Evolutionary conservation across 805 yeast species (phyloP).

Genomic region (Yamadazyma sp.): DNA sequence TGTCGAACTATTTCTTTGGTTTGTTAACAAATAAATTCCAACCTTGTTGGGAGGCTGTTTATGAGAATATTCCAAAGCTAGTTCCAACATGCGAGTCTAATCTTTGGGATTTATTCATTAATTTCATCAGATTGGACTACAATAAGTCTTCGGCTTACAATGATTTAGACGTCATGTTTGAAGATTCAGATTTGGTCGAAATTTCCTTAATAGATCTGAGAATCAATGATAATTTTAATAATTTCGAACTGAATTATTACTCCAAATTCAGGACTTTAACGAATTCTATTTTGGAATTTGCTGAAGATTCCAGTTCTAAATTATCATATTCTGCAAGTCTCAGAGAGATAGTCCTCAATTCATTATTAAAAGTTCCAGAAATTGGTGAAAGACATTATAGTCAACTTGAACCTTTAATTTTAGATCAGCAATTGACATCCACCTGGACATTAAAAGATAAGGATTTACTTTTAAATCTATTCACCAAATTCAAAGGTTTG

Average conservation of each 20-base stretch:
- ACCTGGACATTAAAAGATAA: conserved; percentile 52
- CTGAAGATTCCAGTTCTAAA: conserved; percentile 34
- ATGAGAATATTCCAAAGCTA: conserved; percentile 54
- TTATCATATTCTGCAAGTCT: conserved; percentile 41
- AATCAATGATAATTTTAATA: conserved; percentile 38
- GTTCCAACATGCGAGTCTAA: conserved; percentile 24
- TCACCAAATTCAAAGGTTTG: conserved; percentile 64
- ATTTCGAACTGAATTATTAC: conserved; percentile 19
- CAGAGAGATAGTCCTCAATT: conserved; percentile 56
- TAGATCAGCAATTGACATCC: conserved; percentile 25
- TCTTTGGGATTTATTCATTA: conserved; percentile 55
- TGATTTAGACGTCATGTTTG: conserved; percentile 2
- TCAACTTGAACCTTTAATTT: conserved; percentile 56
- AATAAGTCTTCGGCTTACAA: conserved; percentile 15
- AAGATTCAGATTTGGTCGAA: conserved; percentile 5
- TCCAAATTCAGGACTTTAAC: conserved; percentile 29
- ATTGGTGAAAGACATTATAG: conserved; percentile 65
- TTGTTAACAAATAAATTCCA: conserved; percentile 70
- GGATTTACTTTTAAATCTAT: conserved; percentile 55
- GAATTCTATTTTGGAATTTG: conserved; percentile 35
- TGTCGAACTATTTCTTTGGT: conserved; percentile 51
- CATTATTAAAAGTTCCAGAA: conserved; percentile 56
- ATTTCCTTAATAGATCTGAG: conserved; percentile 41
- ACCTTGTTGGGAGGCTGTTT: conserved; percentile 81
- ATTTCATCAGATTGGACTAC: conserved; percentile 28